phyloP scores from a whole-genome alignment of 441 rosid genomes.

The Lepidium campestre region DNA sequence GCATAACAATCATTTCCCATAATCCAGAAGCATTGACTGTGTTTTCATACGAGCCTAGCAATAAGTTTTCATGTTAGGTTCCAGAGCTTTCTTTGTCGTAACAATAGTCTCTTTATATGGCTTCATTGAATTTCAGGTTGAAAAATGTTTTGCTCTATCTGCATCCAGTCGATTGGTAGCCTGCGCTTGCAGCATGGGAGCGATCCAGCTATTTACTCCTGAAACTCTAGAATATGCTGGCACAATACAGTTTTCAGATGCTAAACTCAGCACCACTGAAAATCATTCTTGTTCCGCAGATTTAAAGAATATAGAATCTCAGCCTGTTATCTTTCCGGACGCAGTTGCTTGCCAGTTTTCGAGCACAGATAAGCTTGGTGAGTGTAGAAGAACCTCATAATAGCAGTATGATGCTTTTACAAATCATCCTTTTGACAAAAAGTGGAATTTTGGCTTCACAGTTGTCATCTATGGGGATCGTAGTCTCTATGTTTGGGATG shows the following conservation, averaged over 20 bases:
- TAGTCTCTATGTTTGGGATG: conserved; percentile 72
- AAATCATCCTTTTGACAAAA: conserved; percentile 8
- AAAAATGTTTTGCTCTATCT: conserved; percentile 67
- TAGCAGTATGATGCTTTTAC: neutral
- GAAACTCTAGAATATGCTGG: conserved; percentile 45
- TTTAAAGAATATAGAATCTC: conserved; percentile 20
- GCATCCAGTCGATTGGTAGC: conserved; percentile 65
- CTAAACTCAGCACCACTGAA: conserved; percentile 33
- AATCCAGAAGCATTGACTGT: neutral
- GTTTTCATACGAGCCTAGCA: neutral
- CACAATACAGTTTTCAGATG: conserved; percentile 48
- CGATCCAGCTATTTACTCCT: conserved; percentile 43
- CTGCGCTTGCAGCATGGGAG: conserved; percentile 77
- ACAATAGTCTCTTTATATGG: neutral
- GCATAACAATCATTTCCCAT: neutral
- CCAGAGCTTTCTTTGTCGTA: neutral
- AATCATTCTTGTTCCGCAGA: conserved; percentile 21
- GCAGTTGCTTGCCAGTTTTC: conserved; percentile 89
- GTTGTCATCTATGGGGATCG: conserved; percentile 78
- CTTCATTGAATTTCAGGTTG: conserved; percentile 49
- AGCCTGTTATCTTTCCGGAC: conserved; percentile 39
- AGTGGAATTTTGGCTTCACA: conserved; percentile 32
- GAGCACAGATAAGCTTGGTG: conserved; percentile 56
- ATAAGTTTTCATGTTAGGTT: neutral
- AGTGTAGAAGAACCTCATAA: conserved; percentile 20